Evolutionary conservation across 2,329 filamentous ascomycete genomes (phyloP).

Genomic region (Colletotrichum neosansevieriae): DNA sequence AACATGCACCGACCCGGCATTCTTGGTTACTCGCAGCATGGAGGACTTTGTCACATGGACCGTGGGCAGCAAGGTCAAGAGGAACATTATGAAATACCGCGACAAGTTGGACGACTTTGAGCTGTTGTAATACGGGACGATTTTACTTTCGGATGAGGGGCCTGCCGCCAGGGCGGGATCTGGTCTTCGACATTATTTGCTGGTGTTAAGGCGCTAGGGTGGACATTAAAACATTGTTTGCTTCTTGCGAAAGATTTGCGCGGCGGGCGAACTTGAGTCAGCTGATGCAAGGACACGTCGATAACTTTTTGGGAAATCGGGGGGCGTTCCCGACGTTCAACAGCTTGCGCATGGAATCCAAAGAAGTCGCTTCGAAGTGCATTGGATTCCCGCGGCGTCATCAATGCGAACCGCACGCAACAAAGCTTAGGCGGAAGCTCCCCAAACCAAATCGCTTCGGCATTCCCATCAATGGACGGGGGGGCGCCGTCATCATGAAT

Average conservation of each 20-base stretch:
- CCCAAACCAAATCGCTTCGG: not conserved
- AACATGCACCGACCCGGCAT: slow-evolving; percentile 89
- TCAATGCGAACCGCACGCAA: not conserved
- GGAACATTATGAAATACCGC: slow-evolving; percentile 93
- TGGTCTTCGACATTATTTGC: slow-evolving; percentile 23
- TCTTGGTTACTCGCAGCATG: slow-evolving; percentile 87
- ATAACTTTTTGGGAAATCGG: not conserved
- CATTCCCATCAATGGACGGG: not conserved
- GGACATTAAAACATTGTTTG: slow-evolving; percentile 15
- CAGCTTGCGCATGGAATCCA: not conserved
- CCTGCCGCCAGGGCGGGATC: slow-evolving; percentile 24
- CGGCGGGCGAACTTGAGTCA: slow-evolving; percentile 21
- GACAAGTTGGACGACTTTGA: slow-evolving; percentile 98
- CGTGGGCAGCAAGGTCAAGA: slow-evolving; percentile 96
- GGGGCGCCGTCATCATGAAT: not conserved
- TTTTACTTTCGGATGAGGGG: slow-evolving; percentile 33
- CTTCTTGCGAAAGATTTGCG: not conserved
- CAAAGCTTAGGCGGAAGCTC: not conserved
- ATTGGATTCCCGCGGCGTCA: not conserved
- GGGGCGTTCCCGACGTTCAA: not conserved
- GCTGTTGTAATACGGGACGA: slow-evolving; percentile 69
- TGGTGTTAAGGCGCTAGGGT: slow-evolving; percentile 37
- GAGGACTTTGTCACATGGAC: slow-evolving; percentile 98
- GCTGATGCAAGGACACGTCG: not conserved
- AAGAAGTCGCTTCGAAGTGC: not conserved